Percentiles rank a stretch among this genome's conserved stretches.
These are phyloP conservation scores for Phytophthora idaei DNA, from an alignment of 352 stramenopile genomes.

Conservation along the genomic window DNA sequence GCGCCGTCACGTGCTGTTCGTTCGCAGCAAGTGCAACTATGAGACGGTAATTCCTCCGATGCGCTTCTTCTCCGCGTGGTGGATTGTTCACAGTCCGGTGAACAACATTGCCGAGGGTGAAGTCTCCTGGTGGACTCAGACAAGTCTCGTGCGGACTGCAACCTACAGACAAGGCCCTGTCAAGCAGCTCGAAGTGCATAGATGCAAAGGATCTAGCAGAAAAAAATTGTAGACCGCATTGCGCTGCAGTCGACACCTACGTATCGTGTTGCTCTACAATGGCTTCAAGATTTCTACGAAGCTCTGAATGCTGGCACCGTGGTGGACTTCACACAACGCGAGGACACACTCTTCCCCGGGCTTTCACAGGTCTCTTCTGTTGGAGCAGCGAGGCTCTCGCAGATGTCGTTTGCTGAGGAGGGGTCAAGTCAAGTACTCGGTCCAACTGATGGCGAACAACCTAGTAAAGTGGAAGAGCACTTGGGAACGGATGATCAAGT, in stretches of 20 bases:
- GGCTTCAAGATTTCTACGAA: neutral
- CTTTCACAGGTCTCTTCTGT: neutral
- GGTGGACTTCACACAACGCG: neutral
- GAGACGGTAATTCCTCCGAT: conserved; percentile 15
- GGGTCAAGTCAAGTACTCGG: too few species aligned
- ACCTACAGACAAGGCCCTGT: neutral
- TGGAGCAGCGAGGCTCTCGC: neutral
- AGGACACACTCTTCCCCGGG: too few species aligned
- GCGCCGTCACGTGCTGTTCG: conserved; percentile 14
- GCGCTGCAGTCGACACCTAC: conserved; percentile 15
- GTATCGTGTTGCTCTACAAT: neutral
- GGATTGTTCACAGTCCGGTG: conserved; percentile 2
- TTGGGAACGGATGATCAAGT: too few species aligned
- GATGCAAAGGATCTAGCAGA: neutral
- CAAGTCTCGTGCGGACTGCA: neutral
- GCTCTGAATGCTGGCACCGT: neutral
- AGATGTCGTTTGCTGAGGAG: neutral
- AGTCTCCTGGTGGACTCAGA: neutral
- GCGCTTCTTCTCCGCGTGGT: neutral
- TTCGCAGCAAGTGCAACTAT: neutral
- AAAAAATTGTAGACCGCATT: conserved; percentile 17
- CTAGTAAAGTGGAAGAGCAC: too few species aligned
- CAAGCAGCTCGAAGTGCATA: neutral
- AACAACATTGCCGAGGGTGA: conserved; percentile 15
- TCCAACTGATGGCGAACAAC: too few species aligned